Conservation (phyloP, 2,329 filamentous ascomycete genomes). For the Talaromyces sp. region DNA sequence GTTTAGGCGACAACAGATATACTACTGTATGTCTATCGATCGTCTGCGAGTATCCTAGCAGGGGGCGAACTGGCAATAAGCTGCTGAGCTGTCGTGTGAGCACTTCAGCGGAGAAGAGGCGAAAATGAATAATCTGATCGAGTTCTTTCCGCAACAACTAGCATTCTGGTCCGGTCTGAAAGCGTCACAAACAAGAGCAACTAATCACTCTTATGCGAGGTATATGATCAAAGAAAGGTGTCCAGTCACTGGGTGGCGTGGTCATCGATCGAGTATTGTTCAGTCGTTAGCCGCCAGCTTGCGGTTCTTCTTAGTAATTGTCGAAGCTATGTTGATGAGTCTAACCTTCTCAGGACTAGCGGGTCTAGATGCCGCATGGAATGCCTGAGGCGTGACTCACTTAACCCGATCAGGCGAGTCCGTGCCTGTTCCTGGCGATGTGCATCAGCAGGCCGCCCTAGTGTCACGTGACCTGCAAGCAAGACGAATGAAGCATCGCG, state of each 20-base stretch:
- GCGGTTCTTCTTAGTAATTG: neutral
- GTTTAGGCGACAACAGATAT: neutral
- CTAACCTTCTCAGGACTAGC: neutral
- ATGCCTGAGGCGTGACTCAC: neutral
- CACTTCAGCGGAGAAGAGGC: conserved; percentile 13
- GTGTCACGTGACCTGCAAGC: neutral
- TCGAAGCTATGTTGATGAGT: neutral
- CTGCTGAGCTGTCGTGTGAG: conserved; percentile 16
- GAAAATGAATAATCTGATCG: neutral
- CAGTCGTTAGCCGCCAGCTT: neutral
- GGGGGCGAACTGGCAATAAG: neutral
- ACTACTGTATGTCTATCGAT: neutral
- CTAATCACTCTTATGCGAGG: neutral
- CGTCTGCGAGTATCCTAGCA: neutral
- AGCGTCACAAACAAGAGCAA: neutral
- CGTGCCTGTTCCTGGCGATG: conserved; percentile 9
- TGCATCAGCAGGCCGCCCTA: neutral
- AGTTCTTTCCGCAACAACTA: conserved; percentile 8
- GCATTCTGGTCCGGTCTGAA: conserved; percentile 9
- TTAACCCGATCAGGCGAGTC: neutral
- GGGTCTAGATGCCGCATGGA: neutral
- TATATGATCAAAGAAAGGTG: neutral
- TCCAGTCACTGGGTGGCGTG: neutral
- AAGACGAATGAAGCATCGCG: conserved; percentile 5
- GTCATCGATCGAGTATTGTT: neutral